Base-by-base conservation (phyloP, 1,139 yeast species). In the Yamadazyma dendronema region DNA sequence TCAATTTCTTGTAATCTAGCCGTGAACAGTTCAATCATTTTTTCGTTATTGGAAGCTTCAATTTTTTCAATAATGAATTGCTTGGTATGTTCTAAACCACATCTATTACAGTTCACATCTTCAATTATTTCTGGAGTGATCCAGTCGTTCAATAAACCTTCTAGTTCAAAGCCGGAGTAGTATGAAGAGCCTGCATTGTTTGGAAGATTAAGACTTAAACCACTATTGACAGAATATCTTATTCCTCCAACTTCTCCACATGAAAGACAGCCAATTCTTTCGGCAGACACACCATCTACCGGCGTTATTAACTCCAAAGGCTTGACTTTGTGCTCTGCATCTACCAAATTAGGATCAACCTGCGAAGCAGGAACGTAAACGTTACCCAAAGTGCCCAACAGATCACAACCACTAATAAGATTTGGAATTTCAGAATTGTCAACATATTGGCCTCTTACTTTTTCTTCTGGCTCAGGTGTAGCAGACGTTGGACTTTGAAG, bases 241-340 rank as follows among this genome's bases (percentile, higher is more conserved):
- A 89, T 82, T 2, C 97, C 97, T 35, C 96, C 96, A 57, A 81
- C 86, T 55, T 89, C 97, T 41, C 96, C 96, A 69, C 97, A 89
- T 13, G 74, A 72, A 34, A 86, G 70, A 58, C 97, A 89, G 0
- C 96, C 96, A 37, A 89, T 88, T 53, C 96, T 72, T 53, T 86
- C 95, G 2, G 87, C 92, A 17, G 84, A 77, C 3, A 85, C 65
- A 3, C 97, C 97, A 64, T 89, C 97, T 14, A 89, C 89, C 0
- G 97, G 97, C 0, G 96, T 88, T 3, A 88, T 58, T 37, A 86
- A 61, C 39, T 77, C 75, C 44, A 77, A 69, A 2, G 83, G 81
- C 42, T 62, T 65, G 17, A 70, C 74, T 45, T 72, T 70, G 9
- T 65, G 55, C 10, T 63, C 62, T 12, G 56, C 52, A 37, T 62